Evolutionary conservation across 2,329 filamentous ascomycete genomes (phyloP), one percentile per base, ranked within the genome.

Genomic region (Pezicula radicicola): DNA sequence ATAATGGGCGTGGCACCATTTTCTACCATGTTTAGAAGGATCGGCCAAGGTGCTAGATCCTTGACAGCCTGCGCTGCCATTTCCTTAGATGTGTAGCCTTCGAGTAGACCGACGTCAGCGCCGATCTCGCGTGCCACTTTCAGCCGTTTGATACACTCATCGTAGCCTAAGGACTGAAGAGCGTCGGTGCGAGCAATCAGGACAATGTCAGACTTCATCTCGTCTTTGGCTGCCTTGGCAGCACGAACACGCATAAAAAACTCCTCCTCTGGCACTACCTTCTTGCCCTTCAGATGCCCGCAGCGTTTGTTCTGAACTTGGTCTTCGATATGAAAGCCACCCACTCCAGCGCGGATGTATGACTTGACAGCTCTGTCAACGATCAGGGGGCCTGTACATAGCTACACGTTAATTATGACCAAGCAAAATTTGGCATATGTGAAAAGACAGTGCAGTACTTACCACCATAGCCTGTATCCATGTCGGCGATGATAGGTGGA

Each of bases 151-250:
- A 83, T 64, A 3, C 79, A 77, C 59, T 79, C 80, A 10, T 80
- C 79, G 55, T 79, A 85, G 0, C 81, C 82, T 4, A 74, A 70
- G 0, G 71, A 68, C 55, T 83, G 80, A 3, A 83, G 67, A 1
- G 83, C 79, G 57, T 86, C 83, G 0, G 83, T 85, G 15, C 83
- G 72, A 0, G 82, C 83, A 51, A 87, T 85, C 49, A 87, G 73
- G 19, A 87, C 74, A 36, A 87, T 81, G 55, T 85, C 81, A 13
- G 72, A 74, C 10, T 72, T 71, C 36, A 76, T 63, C n/a, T 70
- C 67, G 25, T 72, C 65, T 4, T 79, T 70, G 1, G 81, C 78
- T 9, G 73, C 69, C n/a, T 68, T 70, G 0, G 81, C 80, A 0
- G 83, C 82, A 1, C 76, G 70, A 59, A 87, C 80, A 0, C 83